Evolutionary conservation across 345 rosid genomes (phyloP).

Genomic region (Citrus australasica): DNA sequence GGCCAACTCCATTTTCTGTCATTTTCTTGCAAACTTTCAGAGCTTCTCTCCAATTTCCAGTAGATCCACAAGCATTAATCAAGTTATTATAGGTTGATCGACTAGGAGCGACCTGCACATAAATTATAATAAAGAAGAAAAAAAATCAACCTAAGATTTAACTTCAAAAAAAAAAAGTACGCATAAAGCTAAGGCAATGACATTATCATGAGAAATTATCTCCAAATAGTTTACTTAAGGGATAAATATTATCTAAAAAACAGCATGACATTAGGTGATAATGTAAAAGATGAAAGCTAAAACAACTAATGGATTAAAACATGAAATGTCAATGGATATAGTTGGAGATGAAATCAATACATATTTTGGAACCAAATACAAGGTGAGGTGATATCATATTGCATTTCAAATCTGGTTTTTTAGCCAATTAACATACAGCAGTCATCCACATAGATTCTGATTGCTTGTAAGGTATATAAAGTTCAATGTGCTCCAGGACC

Average conservation of each 20-base stretch:
- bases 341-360: not conserved
- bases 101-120: conserved; percentile 82
- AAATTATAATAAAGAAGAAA: not conserved
- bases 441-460: not conserved
- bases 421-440: not conserved
- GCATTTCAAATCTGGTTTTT: not conserved
- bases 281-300: not conserved
- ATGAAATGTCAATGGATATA: not conserved
- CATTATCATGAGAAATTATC: not conserved
- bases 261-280: not conserved
- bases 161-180: not conserved
- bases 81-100: conserved; percentile 81
- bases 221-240: not conserved
- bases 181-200: not conserved
- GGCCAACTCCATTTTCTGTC: conserved; percentile 97
- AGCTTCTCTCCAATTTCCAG: conserved; percentile 98
- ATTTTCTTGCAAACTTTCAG: conserved; percentile 78
- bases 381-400: not conserved
- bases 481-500: not conserved
- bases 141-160: not conserved
- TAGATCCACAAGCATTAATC: conserved; percentile 94
- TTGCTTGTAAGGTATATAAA: not conserved
- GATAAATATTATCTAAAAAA: not conserved
- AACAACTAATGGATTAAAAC: not conserved
- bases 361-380: not conserved